phyloP scores from a whole-genome alignment of 176 grass and related monocot species.

The Themeda triandra region DNA sequence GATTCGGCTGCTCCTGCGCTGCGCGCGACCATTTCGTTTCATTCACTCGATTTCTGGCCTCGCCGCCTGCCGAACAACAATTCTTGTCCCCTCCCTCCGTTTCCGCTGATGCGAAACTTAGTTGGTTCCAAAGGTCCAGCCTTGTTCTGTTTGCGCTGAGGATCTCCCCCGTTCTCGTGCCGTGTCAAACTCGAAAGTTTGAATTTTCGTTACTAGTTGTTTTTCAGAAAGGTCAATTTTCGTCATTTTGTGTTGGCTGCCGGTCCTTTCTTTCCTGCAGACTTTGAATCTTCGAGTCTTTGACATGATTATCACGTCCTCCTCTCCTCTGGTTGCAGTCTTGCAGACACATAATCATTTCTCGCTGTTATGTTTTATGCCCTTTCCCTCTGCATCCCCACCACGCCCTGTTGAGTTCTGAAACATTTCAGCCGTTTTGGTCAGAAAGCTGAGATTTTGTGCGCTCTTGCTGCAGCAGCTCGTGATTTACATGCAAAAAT shows the following conservation, averaged over 20 bases:
- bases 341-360: not conserved
- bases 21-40: not conserved
- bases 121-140: not conserved
- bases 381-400: too few relatives aligned
- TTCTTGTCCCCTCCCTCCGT: not conserved
- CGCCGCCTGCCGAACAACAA: not conserved
- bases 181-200: slow-evolving; percentile 37
- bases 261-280: slow-evolving; percentile 12
- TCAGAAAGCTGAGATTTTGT: slow-evolving; percentile 23
- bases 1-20: not conserved
- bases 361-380: not conserved
- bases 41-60: slow-evolving; percentile 28
- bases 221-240: slow-evolving; percentile 6
- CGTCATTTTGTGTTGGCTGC: not conserved
- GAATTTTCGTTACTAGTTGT: slow-evolving; percentile 13
- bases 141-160: not conserved
- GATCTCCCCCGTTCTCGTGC: not conserved
- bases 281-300: not conserved
- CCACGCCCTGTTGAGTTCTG: not conserved
- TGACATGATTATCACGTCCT: not conserved
- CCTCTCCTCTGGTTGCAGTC: not conserved
- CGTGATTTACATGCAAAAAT: slow-evolving; percentile 42
- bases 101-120: not conserved
- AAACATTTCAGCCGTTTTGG: not conserved
- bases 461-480: slow-evolving; percentile 15